Evolutionary conservation across 768 basidiomycete species (phyloP), one percentile per base, ranked within the genome.

Genomic region (Serpula lacrymans): DNA sequence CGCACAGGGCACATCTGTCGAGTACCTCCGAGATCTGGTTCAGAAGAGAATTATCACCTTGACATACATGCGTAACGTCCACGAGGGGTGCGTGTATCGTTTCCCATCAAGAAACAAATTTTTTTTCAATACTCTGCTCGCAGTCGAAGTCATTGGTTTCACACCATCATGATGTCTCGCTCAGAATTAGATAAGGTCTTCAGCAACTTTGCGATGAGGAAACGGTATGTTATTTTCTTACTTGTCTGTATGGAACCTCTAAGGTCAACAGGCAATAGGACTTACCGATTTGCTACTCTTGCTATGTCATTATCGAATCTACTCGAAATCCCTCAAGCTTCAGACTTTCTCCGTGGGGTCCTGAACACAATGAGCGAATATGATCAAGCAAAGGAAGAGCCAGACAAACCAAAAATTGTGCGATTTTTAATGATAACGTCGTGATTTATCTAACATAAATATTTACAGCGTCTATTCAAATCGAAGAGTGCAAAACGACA

Each of bases 101-200:
- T 25, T 31, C 35, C 12, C 28, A 6, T 33, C 39, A 37, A 33
- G 35, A 34, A 10, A 37, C 47, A 29, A 9, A 21, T 28, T 30
- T 6, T 17, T 24, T 24, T 14, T 42, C 25, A 6, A 33, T 39
- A 10, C 37, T 50, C 27, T 28, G 3, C 7, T 23, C 21, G 20
- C 55, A 91, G 89, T 39, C 81, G 80, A 40, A 82, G 80, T 47
- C 83, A 89, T 56, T 91, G 89, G 89, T 88, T 88, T 54, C 86
- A 90, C 58, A 93, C 91, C 10, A 81, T 93, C 50, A 73, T 87
- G 54, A 77, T 93, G 52, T 80, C 84, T 40, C 77, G 77, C 34
- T 52, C 67, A 13, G 91, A 91, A 39, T 76, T 93, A 3, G 83
- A 88, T 42, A 77, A 71, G 36, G 77, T 77, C 40, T 93, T 92